Conservation (phyloP, 371 early-diverging fungal genomes). For the Mortierella sp. region DNA sequence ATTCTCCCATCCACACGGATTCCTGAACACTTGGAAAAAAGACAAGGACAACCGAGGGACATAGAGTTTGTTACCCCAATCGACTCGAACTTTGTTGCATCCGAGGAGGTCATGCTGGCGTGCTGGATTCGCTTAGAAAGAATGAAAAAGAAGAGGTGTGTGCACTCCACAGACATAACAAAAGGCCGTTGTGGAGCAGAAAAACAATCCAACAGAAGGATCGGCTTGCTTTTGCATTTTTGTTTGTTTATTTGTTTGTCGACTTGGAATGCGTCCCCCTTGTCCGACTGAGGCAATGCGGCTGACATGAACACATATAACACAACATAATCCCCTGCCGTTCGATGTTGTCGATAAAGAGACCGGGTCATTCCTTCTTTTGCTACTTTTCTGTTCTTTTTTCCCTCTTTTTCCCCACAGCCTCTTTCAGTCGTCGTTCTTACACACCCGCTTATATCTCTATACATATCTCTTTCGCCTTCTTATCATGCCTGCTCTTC, state of each 20-base stretch:
- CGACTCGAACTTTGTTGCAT: background rate
- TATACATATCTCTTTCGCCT: background rate
- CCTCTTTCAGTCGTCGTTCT: background rate
- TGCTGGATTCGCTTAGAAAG: background rate
- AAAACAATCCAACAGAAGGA: background rate
- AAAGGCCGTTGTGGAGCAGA: background rate
- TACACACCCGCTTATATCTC: background rate
- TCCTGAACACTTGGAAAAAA: no score
- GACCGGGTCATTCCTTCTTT: background rate
- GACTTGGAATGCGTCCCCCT: no score
- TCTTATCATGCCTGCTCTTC: background rate
- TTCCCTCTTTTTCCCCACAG: background rate
- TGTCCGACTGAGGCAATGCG: background rate
- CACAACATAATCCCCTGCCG: background rate
- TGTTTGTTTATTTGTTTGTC: background rate
- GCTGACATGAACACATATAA: background rate
- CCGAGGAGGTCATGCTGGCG: background rate
- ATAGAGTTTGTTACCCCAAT: background rate
- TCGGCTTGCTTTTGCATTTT: background rate
- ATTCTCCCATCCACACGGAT: no score
- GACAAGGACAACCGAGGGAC: no score
- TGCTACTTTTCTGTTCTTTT: background rate
- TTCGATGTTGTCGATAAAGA: background rate
- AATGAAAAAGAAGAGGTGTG: background rate
- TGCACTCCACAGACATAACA: background rate